Evolutionary conservation across 2,329 filamentous ascomycete species (phyloP), one percentile per base, ranked within the genome.

Genomic region (Alternaria sp.): DNA sequence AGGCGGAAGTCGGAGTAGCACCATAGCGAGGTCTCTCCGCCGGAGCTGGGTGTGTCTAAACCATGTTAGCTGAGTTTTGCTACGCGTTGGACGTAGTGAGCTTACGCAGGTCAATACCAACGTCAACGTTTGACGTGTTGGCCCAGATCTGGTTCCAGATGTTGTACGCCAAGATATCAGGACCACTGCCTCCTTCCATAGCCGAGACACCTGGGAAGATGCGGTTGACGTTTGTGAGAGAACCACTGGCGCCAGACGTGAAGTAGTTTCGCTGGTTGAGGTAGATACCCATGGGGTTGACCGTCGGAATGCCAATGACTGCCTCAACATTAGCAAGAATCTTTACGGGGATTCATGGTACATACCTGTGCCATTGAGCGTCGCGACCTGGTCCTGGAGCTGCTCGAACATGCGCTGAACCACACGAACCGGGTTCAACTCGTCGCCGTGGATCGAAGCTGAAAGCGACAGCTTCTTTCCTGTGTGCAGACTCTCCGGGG

Each of bases 61-160:
- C 5, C 5, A 9, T 18, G 33, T 58, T 23, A 45, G 33, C 5
- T 7, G 3, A 6, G 23, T 7, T 26, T 26, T 23, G 10, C 1
- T 11, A 3, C 0, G 11, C 1, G 4, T 2, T 41, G 20, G 9
- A 30, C 4, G 6, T 12, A 3, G 21, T n/a, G 44, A 12, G 41
- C 70, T 57, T 69, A 72, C 72, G 70, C 5, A 77, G 71, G 55
- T 81, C 79, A n/a, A 81, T 76, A 2, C 75, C 80, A 7, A 81
- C 73, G 54, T 81, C 79, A 7, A 82, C 77, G 20, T 80, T 77
- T 11, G 75, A 78, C 2, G 71, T 75, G 50, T 80, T 80, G 25
- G 72, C 77, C 78, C 78, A 81, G 20, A 80, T 65, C 18, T 78
- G 66, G 61, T 79, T 79, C 78, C 79, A 81, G 61, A 81, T 79